phyloP scores from a whole-genome alignment of 1,284 basidiomycete genomes.

The Ceratobasidium papillatum region DNA sequence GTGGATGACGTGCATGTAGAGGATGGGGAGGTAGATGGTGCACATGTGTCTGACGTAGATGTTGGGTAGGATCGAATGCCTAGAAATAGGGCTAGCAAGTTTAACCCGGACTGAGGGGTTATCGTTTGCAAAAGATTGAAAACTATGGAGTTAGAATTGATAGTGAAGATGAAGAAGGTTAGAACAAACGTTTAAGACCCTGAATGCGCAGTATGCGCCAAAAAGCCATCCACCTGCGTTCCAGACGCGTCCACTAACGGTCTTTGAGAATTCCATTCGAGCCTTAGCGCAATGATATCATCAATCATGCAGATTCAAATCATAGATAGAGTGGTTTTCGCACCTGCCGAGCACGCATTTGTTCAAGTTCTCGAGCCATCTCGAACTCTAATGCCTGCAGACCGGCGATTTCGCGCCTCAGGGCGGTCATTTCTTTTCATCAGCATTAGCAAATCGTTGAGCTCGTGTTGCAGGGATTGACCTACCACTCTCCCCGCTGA shows the following conservation, averaged over 20 bases:
- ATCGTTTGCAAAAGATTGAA: neutral
- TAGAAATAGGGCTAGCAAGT: conserved; percentile 18
- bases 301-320: neutral
- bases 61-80: conserved; percentile 31
- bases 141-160: too few relatives aligned
- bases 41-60: conserved; percentile 25
- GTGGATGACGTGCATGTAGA: conserved; percentile 43
- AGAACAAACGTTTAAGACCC: conserved; percentile 67
- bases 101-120: conserved; percentile 4
- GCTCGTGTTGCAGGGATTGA: conserved; percentile 38
- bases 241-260: conserved; percentile 63
- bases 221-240: conserved; percentile 63
- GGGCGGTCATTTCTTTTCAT: conserved; percentile 50
- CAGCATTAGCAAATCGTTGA: conserved; percentile 44
- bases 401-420: conserved; percentile 66
- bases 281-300: conserved; percentile 46
- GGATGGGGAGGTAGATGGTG: conserved; percentile 27
- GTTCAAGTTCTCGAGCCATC: conserved; percentile 67
- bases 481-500: conserved; percentile 60
- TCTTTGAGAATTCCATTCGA: conserved; percentile 61
- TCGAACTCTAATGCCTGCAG: conserved; percentile 72
- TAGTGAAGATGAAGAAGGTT: neutral
- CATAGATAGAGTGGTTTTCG: neutral
- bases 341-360: conserved; percentile 58
- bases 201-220: conserved; percentile 72